These are phyloP conservation scores for Hymenoscyphus scutula DNA, from an alignment of 2,329 filamentous ascomycete genomes.

Conservation along the genomic window DNA sequence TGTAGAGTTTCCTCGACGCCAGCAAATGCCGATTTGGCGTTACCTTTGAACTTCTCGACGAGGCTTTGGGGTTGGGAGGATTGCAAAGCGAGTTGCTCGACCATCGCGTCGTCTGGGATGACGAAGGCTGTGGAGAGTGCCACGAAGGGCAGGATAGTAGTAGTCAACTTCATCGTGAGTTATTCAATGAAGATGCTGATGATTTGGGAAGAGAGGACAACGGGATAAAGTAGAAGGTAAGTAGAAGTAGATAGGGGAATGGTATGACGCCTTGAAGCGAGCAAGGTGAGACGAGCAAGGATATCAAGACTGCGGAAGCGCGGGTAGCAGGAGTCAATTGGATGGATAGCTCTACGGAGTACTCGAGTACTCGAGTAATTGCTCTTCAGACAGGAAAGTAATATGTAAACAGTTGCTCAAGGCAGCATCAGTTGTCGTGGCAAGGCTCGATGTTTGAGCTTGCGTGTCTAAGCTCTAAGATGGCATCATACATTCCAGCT, in stretches of 20 bases:
- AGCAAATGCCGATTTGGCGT: conserved; percentile 33
- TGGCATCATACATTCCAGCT: conserved; percentile 4
- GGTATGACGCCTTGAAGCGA: neutral
- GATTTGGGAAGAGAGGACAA: neutral
- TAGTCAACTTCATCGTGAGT: conserved; percentile 39
- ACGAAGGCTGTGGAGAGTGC: conserved; percentile 51
- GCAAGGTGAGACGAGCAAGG: conserved; percentile 3
- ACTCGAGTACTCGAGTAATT: neutral
- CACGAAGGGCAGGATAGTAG: conserved; percentile 47
- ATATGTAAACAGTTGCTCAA: neutral
- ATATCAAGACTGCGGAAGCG: neutral
- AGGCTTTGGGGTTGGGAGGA: conserved; percentile 26
- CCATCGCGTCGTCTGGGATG: conserved; percentile 49
- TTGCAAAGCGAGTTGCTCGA: conserved; percentile 41
- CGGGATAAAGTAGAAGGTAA: neutral
- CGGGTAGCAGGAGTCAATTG: neutral
- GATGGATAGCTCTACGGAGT: neutral
- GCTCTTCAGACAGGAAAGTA: neutral
- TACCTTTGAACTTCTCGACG: conserved; percentile 37
- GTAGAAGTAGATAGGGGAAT: neutral
- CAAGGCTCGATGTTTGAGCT: conserved; percentile 1
- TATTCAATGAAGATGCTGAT: conserved; percentile 11
- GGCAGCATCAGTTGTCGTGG: neutral
- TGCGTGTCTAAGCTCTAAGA: conserved; percentile 3
- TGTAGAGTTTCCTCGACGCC: conserved; percentile 31